Base-by-base conservation (phyloP, 2,329 filamentous ascomycete genomes). In the Penicillium sp. region DNA sequence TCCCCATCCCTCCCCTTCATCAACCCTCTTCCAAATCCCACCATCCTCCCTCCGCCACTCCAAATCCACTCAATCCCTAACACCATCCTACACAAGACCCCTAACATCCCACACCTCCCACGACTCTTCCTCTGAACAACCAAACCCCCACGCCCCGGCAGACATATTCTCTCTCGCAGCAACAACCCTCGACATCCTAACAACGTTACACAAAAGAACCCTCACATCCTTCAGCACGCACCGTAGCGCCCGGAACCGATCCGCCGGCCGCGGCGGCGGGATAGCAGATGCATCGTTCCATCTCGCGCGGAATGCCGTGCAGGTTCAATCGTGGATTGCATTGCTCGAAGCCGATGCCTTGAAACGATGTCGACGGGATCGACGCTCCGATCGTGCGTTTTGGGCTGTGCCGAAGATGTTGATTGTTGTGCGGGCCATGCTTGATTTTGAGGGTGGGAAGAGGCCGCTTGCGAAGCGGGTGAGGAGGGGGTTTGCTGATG, bases 101-200 rank as follows among this genome's bases (percentile, higher is more conserved):
- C 7, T 6, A 41, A 23, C 25, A n/a, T 33, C 33, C 31, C 31
- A 19, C 3, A 5, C 4, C 68, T 65, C 39, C 70, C 72, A 33
- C 11, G 15, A 5, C 10, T 33, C 29, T 2, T 29, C 10, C 50
- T 19, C 64, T 67, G 25, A 68, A 72, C 48, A 36, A 5, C 23
- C 19, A 10, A 15, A 25, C 4, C 43, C 27, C 21, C 25, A 40
- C 16, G 2, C 38, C 48, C 67, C 74, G 39, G 78, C 81, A 13
- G 84, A 87, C 62, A 72, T 87, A 16, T 87, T 84, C 71, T 83
- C 82, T 27, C 76, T 87, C 0, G 84, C 78, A 4, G 84, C 84
- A 50, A 73, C 85, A 21, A 84, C 78, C 57, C 71, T 87, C 19
- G 83, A 87, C 60, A 81, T 87, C 40, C 65, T 87, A 19, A 85